These are phyloP conservation scores for Bruguiera gymnorhiza DNA, from an alignment of 345 rosid species.

Conservation along the genomic window DNA sequence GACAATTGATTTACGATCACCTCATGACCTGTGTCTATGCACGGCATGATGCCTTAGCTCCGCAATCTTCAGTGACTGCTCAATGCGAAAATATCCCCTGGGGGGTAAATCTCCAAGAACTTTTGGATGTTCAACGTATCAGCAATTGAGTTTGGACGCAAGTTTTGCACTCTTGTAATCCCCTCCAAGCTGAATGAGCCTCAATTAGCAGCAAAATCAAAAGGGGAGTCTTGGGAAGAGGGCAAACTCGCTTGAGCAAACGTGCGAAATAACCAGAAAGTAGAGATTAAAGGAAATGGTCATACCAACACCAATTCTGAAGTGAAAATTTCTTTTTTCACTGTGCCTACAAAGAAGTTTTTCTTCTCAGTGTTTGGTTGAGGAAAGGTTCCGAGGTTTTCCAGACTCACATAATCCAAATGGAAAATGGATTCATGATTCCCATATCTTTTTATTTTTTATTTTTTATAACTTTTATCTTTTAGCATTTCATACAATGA, in stretches of 20 bases:
- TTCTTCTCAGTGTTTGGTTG: neutral
- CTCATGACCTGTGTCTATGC: neutral
- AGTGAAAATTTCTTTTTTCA: neutral
- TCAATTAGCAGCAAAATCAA: conserved; percentile 25
- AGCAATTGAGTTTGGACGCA: conserved; percentile 59
- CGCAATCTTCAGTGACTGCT: no score
- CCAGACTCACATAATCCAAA: neutral
- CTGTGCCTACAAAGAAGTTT: neutral
- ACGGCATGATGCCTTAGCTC: no score
- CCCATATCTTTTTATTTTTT: neutral
- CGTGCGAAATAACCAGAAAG: neutral
- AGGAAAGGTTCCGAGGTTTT: neutral
- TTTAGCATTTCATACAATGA: neutral
- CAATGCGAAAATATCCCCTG: neutral
- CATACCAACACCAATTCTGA: neutral
- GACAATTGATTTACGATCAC: conserved; percentile 7
- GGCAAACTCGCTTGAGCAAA: neutral
- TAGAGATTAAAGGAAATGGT: neutral
- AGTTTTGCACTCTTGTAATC: conserved; percentile 95
- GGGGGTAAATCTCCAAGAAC: no score
- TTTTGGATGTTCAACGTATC: no score
- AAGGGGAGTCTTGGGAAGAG: neutral
- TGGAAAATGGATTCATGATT: neutral
- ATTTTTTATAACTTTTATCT: neutral
- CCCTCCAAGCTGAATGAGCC: conserved; percentile 92